Evolutionary conservation across 129 eudicot genomes (phyloP).

Genomic region (Tagetes patula): DNA sequence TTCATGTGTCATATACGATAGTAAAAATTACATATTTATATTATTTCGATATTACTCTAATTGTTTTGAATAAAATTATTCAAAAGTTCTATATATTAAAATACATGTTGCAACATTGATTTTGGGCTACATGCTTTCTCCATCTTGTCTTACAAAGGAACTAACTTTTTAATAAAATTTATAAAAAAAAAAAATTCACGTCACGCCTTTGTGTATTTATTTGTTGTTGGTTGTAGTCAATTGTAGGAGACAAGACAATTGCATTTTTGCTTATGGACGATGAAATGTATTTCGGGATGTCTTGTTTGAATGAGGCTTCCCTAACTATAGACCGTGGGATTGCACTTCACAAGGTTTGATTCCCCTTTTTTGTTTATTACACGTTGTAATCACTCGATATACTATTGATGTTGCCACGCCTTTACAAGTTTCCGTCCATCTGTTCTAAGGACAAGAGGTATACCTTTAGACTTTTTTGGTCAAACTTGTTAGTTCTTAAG

Average conservation of each 20-base stretch:
- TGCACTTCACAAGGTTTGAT: conserved; percentile 92
- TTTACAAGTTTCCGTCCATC: neutral
- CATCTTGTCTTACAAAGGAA: neutral
- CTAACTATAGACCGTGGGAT: conserved; percentile 88
- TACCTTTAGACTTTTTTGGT: conserved; percentile 6
- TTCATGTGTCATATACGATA: neutral
- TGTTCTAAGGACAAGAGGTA: conserved; percentile 12
- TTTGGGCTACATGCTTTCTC: neutral
- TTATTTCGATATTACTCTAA: neutral
- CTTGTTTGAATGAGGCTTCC: conserved; percentile 75
- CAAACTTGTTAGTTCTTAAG: conserved; percentile 12
- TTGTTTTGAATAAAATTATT: neutral
- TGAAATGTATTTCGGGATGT: conserved; percentile 97
- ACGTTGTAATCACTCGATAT: neutral
- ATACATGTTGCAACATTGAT: neutral
- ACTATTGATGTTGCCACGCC: neutral
- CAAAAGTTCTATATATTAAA: neutral
- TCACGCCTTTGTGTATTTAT: conserved; percentile 7
- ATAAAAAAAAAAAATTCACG: neutral
- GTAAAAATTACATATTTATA: neutral
- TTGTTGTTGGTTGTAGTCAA: conserved; percentile 53
- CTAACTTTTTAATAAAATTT: neutral
- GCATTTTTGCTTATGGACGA: conserved; percentile 91
- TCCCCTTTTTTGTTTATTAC: conserved; percentile 14
- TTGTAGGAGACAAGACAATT: conserved; percentile 93